Base-by-base conservation (phyloP, 768 basidiomycete species). In the Podaxis carcinomalis region DNA sequence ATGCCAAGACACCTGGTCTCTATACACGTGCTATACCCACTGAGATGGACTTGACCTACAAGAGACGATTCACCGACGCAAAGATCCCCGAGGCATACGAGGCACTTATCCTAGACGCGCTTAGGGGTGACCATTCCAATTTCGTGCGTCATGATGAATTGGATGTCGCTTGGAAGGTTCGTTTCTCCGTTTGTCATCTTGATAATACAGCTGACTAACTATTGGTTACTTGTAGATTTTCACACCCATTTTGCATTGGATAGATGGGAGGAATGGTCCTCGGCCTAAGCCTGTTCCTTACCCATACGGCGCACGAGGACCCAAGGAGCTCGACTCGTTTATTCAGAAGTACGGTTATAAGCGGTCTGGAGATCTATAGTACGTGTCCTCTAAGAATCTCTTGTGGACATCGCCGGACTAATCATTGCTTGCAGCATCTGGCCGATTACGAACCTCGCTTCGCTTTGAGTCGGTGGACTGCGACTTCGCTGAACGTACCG, bases 41-140 rank as follows among this genome's bases (percentile, higher is more conserved):
- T 46, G 97, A 99, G 77, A 95, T 99, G 92, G 96, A 99, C 78
- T 76, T 98, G 66, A 97, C 96, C 19, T 99, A 98, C 83, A 95
- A 96, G 84, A 83, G 90, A 59, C 87, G 97, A 49, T 99, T 98
- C 80, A 77, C 85, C 42, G 95, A 97, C 63, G 74, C 86, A 52
- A 88, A 89, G 74, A 98, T 99, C 64, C 97, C 97, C 32, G 96
- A 97, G 78, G 96, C 95, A 35, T 96, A 97, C 72, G 93, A 98
- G 77, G 89, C 90, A 9, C 86, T 99, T 62, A 95, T 99, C 70
- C 81, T 98, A 61, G 96, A 99, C 70, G 93, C 93, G 13, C 82
- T 99, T 74, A 92, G 89, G 72, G 96, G 96, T n/a, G 96, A 99
- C 70, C 95, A 98, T 76, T 96, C 94, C 27, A 99, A 99, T 80